Base-by-base conservation (phyloP, 768 basidiomycete species). In the Coprinopsis marcescibilis region DNA sequence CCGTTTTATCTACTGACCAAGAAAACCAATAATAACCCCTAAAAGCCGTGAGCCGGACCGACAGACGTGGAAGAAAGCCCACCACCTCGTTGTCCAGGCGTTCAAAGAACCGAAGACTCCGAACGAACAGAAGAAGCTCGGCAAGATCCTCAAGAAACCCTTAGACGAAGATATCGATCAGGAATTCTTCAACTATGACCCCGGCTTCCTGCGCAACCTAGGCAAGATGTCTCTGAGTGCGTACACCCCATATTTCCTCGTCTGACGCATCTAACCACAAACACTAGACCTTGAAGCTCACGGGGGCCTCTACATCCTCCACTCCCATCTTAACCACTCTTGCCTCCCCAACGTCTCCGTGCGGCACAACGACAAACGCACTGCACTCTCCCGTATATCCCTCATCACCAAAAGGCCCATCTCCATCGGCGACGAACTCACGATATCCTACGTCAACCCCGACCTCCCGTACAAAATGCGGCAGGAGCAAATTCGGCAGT, bases 291-390 rank as follows among this genome's bases (percentile, higher is more conserved):
- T 92, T 42, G 91, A 93, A 65, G 78, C 84, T 1, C 88, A 92
- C 45, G 90, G 89, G 2, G 91, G 90, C 2, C 68, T 95, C 8
- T 95, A 93, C 65, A 76, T 75, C 17, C 73, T 93, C 3, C 90
- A 94, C 60, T 85, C 90, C 2, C 88, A 93, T 54, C 62, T 94
- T 24, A 96, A 95, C 63, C 92, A 96, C 61, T 76, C 76, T 5
- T 96, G 92, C 63, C 62, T 67, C 14, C 89, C 92, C 0, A 94
- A 90, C 61, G 55, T 83, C 39, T 85, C 88, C 14, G 81, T 87
- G 13, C 80, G 85, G 2, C 90, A 90, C 59, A 65, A 89, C 47
- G 83, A 88, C 60, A 75, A 73, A 52, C 78, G 77, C 41, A 78
- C 70, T 1, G 75, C 83, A 1, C 81, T 89, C 45, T 72, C 83